Evolutionary conservation across 306 rosid species (phyloP).

Genomic region (Quercus rubra): DNA sequence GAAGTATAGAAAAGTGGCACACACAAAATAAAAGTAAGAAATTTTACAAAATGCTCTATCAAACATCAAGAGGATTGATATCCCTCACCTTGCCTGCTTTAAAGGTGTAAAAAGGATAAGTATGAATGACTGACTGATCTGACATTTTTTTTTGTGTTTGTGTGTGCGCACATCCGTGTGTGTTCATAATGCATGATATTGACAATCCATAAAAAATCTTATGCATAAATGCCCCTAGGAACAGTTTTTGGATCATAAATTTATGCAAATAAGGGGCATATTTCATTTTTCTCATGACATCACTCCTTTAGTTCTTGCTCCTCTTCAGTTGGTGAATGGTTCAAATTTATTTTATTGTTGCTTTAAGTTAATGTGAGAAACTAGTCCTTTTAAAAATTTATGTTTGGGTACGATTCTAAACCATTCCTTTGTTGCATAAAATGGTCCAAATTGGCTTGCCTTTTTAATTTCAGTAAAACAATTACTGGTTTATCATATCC

Average conservation of each 20-base stretch:
- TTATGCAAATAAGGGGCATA: not conserved
- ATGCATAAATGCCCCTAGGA: not conserved
- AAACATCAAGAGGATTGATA: slow-evolving; percentile 11
- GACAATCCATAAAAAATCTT: not conserved
- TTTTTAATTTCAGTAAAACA: not conserved
- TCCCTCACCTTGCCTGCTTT: not conserved
- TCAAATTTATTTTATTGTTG: not conserved
- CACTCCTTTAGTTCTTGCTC: not conserved
- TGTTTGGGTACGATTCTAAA: not conserved
- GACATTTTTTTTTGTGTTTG: not conserved
- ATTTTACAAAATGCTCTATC: slow-evolving; percentile 6
- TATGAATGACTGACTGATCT: not conserved
- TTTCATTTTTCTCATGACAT: not conserved
- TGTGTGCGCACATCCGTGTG: not conserved
- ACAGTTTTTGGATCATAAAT: not conserved
- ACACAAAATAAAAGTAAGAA: slow-evolving; percentile 43
- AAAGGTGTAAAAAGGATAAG: not conserved
- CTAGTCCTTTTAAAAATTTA: not conserved
- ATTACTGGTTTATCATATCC: not conserved
- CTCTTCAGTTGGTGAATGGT: not conserved
- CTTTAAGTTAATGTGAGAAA: not conserved
- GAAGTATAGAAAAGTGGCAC: slow-evolving; percentile 71
- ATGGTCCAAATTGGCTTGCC: not conserved
- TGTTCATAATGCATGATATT: not conserved
- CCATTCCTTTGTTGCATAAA: not conserved